Evolutionary conservation across 768 basidiomycete species (phyloP).

Genomic region (Serpula lacrymans): DNA sequence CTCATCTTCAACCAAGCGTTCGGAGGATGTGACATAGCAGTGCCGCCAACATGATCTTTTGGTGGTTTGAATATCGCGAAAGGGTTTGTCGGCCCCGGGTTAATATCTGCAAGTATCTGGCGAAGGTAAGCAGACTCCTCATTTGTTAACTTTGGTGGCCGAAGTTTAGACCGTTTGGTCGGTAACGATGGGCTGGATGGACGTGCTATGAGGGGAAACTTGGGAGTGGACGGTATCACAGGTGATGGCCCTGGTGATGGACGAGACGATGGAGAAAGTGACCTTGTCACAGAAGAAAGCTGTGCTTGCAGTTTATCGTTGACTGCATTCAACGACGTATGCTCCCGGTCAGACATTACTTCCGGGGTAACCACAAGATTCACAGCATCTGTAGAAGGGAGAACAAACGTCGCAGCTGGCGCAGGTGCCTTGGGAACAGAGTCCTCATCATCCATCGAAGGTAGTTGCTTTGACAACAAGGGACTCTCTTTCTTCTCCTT

Average conservation of each 20-base stretch:
- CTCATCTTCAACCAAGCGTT: slow-evolving; percentile 26
- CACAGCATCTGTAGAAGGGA: slow-evolving; percentile 6
- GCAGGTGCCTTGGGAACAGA: slow-evolving; percentile 4
- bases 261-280: slow-evolving; percentile 10
- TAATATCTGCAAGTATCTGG: slow-evolving; percentile 63
- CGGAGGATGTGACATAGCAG: slow-evolving; percentile 15
- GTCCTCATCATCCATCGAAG: slow-evolving; percentile 30
- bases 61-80: slow-evolving; percentile 49
- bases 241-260: slow-evolving; percentile 19
- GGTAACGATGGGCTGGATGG: slow-evolving; percentile 28
- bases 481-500: slow-evolving; percentile 22
- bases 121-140: slow-evolving; percentile 68
- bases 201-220: slow-evolving; percentile 22
- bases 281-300: slow-evolving; percentile 23
- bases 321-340: slow-evolving; percentile 20
- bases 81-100: slow-evolving; percentile 39
- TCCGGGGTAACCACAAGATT: slow-evolving; percentile 5
- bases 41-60: slow-evolving; percentile 19
- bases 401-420: slow-evolving; percentile 7
- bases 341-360: slow-evolving; percentile 13
- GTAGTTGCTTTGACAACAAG: slow-evolving; percentile 12
- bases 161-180: slow-evolving; percentile 36
- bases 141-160: slow-evolving; percentile 49
- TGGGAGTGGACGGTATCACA: slow-evolving; percentile 13
- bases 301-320: slow-evolving; percentile 22